phyloP scores from a whole-genome alignment of 139 green algal species.

The Chlamydomonas incerta region DNA sequence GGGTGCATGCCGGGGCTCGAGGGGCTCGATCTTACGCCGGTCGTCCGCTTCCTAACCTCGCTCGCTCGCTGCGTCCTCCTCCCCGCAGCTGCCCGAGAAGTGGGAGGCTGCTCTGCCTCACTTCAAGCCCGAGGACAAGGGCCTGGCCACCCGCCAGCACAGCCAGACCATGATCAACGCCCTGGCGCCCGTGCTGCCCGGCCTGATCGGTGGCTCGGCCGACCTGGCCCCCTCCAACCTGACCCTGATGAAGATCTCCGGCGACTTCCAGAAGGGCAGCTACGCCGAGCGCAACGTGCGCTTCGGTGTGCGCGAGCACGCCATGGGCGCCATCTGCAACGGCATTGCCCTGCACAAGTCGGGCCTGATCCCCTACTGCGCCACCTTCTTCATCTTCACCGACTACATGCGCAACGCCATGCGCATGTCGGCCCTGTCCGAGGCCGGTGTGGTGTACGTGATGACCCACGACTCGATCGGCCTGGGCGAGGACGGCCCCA shows the following conservation, averaged over 20 bases:
- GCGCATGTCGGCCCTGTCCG: conserved; percentile 93
- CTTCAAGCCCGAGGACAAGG: conserved; percentile 95
- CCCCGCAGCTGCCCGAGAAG: conserved; percentile 79
- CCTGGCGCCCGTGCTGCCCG: conserved; percentile 90
- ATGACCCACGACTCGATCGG: conserved; percentile 99
- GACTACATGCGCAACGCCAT: conserved; percentile 99
- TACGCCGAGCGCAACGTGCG: conserved; percentile 95
- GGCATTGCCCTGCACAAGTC: conserved; percentile 90
- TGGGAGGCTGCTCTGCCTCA: conserved; percentile 91
- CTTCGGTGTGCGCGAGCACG: conserved; percentile 99
- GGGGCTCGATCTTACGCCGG: too few species aligned
- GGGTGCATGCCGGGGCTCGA: too few species aligned
- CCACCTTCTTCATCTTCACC: conserved; percentile 99
- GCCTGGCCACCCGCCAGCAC: conserved; percentile 95
- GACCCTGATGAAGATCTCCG: conserved; percentile 98
- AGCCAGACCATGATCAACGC: conserved; percentile 97
- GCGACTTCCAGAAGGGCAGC: conserved; percentile 97
- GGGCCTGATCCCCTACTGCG: conserved; percentile 97
- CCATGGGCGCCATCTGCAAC: conserved; percentile 98
- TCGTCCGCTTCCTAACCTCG: too few species aligned
- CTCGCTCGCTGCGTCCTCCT: too few species aligned
- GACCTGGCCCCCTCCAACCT: conserved; percentile 99
- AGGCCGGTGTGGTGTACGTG: conserved; percentile 93
- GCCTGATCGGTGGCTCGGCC: conserved; percentile 95
- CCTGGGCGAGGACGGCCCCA: conserved; percentile 99